Base-by-base conservation (phyloP, 495 filamentous ascomycete species). In the Penicillium ucsense region DNA sequence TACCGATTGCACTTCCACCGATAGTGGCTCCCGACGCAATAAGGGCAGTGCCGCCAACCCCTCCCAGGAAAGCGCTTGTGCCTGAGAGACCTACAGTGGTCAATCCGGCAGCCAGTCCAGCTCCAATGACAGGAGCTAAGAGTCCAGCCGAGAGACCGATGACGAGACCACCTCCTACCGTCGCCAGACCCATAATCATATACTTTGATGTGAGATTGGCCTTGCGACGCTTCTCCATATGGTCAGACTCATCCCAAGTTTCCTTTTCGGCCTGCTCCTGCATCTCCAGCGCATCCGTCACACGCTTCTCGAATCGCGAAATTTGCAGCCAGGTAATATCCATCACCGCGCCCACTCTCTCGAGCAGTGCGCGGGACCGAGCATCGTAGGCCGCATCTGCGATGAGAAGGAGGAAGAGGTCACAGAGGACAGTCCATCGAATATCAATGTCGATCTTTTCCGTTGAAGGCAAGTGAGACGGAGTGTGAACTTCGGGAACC, bases 251-350 rank as follows among this genome's bases (percentile, higher is more conserved):
- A 55, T 94, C 89, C 92, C 92, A 99, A 51, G 88, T 94, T 65
- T 99, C 94, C 61, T 91, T 94, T 31, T 88, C 81, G 6, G 88
- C 83, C 35, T 83, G 80, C 53, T 94, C 85, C 70, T 99, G 92
- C 86, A 99, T 95, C 64, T 97, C 92, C 20, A 99, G 72, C 8
- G 94, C 88, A 64, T 99, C 92, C 10, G 91, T 95, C 11, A 97
- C 89, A 31, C 90, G 86, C 68, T 97, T 97, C 66, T 99, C 92
- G 57, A 99, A 99, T 32, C 86, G 79, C 62, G 88, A 92, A 46
- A 99, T 94, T 45, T 97, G 94, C 43, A 92, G 71, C 89, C 88
- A 94, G 10, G 87, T 74, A 7, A 99, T 78, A 33, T 83, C 80
- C 55, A 99, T 75, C 50, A 81, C 81, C 43, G 76, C 72, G 37